Evolutionary conservation across 2,329 filamentous ascomycete genomes (phyloP).

Genomic region (Colletotrichum magnum): DNA sequence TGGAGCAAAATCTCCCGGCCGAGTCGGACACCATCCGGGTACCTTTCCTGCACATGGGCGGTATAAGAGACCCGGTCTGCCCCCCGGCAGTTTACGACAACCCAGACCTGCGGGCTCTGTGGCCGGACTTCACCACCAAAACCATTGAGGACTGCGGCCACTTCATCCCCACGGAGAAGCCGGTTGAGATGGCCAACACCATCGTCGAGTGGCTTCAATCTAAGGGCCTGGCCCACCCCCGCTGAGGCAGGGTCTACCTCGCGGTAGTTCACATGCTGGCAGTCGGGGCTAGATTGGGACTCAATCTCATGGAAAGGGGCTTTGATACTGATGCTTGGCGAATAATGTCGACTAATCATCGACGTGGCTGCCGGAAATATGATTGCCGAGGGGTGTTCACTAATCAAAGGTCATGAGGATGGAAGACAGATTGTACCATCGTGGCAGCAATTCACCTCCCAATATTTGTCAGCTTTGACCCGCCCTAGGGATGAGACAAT

Average conservation of each 20-base stretch:
- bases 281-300: neutral
- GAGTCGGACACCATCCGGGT: neutral
- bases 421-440: neutral
- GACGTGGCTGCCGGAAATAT: too few relatives aligned
- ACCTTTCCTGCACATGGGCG: conserved; percentile 1
- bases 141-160: neutral
- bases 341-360: too few relatives aligned
- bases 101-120: neutral
- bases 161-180: neutral
- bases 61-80: neutral
- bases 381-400: neutral
- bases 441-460: neutral
- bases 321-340: too few relatives aligned
- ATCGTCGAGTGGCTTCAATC: conserved; percentile 5
- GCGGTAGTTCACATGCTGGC: neutral
- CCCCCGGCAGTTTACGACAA: conserved; percentile 7
- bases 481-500: neutral
- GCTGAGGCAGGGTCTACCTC: too few relatives aligned
- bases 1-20: neutral
- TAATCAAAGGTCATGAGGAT: neutral
- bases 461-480: neutral
- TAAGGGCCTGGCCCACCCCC: neutral
- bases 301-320: neutral
- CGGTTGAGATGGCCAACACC: neutral
- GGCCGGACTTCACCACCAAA: conserved; percentile 3